Conservation (phyloP, 2,329 filamentous ascomycete genomes). For the Passalora sequoiae region DNA sequence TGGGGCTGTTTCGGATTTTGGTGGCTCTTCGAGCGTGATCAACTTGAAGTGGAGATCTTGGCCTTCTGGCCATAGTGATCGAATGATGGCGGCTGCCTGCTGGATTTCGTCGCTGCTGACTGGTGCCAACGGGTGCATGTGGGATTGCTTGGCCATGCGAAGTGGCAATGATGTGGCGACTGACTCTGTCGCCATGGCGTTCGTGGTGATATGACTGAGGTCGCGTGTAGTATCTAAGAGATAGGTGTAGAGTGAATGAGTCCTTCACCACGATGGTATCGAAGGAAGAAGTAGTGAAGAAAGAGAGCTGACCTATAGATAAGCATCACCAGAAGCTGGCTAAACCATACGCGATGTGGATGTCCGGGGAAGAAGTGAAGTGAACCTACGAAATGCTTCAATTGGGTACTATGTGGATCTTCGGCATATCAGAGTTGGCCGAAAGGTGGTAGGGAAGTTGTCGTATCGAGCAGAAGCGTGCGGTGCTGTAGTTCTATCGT, state of each 20-base stretch:
- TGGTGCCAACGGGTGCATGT: conserved; percentile 56
- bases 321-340: neutral
- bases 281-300: too few species aligned
- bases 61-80: conserved; percentile 50
- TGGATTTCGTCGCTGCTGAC: conserved; percentile 55
- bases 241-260: too few species aligned
- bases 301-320: too few species aligned
- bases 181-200: conserved; percentile 17
- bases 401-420: neutral
- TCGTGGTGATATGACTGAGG: neutral
- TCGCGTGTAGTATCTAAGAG: neutral
- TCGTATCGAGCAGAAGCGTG: neutral
- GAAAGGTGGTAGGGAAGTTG: neutral
- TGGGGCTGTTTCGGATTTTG: conserved; percentile 30
- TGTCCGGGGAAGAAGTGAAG: neutral
- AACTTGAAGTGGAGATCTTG: conserved; percentile 60
- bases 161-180: conserved; percentile 23
- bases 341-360: neutral
- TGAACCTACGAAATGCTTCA: neutral
- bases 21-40: conserved; percentile 45
- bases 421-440: neutral
- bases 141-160: conserved; percentile 21
- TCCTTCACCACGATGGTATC: too few species aligned
- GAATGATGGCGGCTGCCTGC: conserved; percentile 47
- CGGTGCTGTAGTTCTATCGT: neutral